Conservation (phyloP, 202 grass and related monocot genomes). For the Zoysia matrella region DNA sequence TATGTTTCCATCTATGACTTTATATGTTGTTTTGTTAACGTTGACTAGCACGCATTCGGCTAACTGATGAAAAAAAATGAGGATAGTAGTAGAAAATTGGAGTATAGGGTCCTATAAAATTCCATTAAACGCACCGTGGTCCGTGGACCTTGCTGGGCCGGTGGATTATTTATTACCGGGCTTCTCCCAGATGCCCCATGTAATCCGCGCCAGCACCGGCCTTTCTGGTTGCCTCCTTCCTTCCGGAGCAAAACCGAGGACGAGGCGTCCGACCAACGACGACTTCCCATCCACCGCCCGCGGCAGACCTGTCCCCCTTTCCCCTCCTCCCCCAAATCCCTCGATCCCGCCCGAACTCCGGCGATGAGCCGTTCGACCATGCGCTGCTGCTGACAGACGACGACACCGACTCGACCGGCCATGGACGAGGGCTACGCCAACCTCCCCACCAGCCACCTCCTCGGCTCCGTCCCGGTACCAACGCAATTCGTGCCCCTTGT, state of each 20-base stretch:
- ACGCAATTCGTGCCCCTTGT: conserved; percentile 38
- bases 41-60: too few relatives aligned
- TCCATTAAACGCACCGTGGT: too few relatives aligned
- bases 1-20: too few relatives aligned
- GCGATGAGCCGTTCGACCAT: conserved; percentile 38
- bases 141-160: not conserved
- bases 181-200: not conserved
- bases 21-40: too few relatives aligned
- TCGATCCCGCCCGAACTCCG: conserved; percentile 41
- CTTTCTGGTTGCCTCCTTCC: conserved; percentile 14
- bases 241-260: conserved; percentile 39
- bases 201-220: not conserved
- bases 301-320: conserved; percentile 3
- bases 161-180: not conserved
- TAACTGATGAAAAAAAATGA: too few relatives aligned
- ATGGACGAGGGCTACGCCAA: conserved; percentile 97
- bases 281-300: conserved; percentile 45
- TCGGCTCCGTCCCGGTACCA: conserved; percentile 88
- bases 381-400: conserved; percentile 41
- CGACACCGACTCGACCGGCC: conserved; percentile 31
- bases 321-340: not conserved
- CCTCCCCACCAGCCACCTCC: conserved; percentile 85
- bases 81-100: too few relatives aligned
- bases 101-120: too few relatives aligned
- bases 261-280: conserved; percentile 26